A percentile compares a stretch with the other conserved stretches of the same genome.
These are phyloP conservation scores for Desmodesmus armatus DNA, from an alignment of 139 green algal genomes.

Conservation along the genomic window DNA sequence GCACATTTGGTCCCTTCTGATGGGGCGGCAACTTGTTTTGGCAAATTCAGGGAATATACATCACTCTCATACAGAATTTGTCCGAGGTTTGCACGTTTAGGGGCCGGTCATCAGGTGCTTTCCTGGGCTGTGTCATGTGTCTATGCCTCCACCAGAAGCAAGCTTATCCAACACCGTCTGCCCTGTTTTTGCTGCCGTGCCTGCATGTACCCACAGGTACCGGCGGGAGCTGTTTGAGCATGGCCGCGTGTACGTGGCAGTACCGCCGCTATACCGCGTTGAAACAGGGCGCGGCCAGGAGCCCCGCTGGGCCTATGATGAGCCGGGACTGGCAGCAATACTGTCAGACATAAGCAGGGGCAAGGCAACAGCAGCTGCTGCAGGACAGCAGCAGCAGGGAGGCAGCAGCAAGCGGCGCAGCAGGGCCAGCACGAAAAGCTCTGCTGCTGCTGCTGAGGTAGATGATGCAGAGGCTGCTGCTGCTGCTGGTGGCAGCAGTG, in stretches of 20 bases:
- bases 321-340: constrained; percentile 74
- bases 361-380: constrained; percentile 44
- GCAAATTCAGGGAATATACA: too few species aligned
- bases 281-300: constrained; percentile 43
- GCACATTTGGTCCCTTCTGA: too few species aligned
- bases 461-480: not conserved
- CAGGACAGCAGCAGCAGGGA: constrained; percentile 3
- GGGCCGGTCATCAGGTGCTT: too few species aligned
- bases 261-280: constrained; percentile 94
- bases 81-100: too few species aligned
- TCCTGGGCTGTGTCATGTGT: too few species aligned
- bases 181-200: too few species aligned
- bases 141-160: too few species aligned
- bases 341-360: constrained; percentile 40
- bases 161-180: too few species aligned
- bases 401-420: not conserved
- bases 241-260: constrained; percentile 94
- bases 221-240: constrained; percentile 84
- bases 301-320: constrained; percentile 77
- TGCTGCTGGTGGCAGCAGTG: not conserved
- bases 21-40: too few species aligned
- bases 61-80: too few species aligned
- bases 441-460: not conserved
- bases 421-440: not conserved
- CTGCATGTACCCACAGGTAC: constrained; percentile 78